Base-by-base conservation (phyloP, 495 filamentous ascomycete species). In the Daldinia childiae region DNA sequence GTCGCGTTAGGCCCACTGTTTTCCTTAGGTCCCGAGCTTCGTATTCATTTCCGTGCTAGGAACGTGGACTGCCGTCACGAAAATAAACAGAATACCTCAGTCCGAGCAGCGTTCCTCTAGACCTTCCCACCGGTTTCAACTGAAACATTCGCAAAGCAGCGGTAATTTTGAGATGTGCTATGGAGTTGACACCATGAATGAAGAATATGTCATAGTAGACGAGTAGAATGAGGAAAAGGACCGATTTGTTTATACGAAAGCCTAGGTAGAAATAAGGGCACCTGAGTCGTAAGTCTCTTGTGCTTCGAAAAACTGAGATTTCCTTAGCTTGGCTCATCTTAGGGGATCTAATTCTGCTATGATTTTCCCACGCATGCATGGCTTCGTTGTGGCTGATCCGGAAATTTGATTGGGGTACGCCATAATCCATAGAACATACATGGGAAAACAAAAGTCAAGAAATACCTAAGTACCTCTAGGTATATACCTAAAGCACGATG, bases 361-460 rank as follows among this genome's bases (percentile, higher is more conserved):
- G n/a, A 41, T 55, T 34, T 39, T 27, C 34, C 19, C 43, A 48
- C 17, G 19, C 9, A 21, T 21, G 43, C 21, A 24, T 56, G 48
- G 55, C 43, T 43, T 58, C 38, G 8, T 39, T 41, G 56, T 70
- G 68, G 68, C 61, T 48, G 56, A 17, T 12, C 41, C 68, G 68
- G 68, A 70, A 29, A 70, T 70, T 70, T 27, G 61, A 70, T 48
- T 70, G 68, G 68, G 68, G 68, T 56, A 70, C 21, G 21, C 36
- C 56, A 61, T 56, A 39, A 7, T 45, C 30, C n/a, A 51, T 32
- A 11, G 19, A 38, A 38, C 48, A 48, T 48, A 3, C n/a, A 17
- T 41, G 15, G 38, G 6, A 48, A 48, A 21, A 48, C 43, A 21
- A 21, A 21, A 21, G 19, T 17, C n/a, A 48, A 48, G 43, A 24